Conservation (phyloP, 2,329 filamentous ascomycete species). For the Cryphonectria nitschkei region DNA sequence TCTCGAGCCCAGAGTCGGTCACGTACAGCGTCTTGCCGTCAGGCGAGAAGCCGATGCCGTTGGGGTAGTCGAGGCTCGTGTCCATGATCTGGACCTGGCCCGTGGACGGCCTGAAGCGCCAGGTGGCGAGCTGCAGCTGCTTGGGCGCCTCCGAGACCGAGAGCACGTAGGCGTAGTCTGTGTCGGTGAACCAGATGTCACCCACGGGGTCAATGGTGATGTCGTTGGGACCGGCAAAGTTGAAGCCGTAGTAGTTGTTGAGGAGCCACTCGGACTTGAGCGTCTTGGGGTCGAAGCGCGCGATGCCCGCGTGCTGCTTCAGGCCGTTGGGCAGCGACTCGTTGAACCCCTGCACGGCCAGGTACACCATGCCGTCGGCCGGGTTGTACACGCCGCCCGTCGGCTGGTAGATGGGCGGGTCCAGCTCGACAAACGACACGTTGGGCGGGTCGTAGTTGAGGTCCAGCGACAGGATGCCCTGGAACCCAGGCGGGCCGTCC, state of each 20-base stretch:
- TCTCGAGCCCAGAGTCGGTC: slow-evolving; percentile 3
- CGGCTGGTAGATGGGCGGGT: slow-evolving; percentile 4
- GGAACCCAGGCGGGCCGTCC: slow-evolving; percentile 5
- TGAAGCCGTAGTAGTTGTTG: slow-evolving; percentile 11
- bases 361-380: not conserved
- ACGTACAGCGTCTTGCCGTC: slow-evolving; percentile 9
- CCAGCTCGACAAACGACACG: slow-evolving; percentile 1
- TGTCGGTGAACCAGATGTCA: slow-evolving; percentile 7
- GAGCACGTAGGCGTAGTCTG: slow-evolving; percentile 6
- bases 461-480: not conserved
- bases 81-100: slow-evolving; percentile 9
- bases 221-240: slow-evolving; percentile 4
- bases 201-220: slow-evolving; percentile 3
- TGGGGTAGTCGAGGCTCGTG: not conserved
- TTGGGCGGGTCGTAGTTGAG: slow-evolving; percentile 3
- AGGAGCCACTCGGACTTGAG: slow-evolving; percentile 3
- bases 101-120: slow-evolving; percentile 2
- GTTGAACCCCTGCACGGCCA: not conserved
- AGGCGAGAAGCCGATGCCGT: slow-evolving; percentile 5
- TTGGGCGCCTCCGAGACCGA: not conserved
- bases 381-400: slow-evolving; percentile 7
- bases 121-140: slow-evolving; percentile 6
- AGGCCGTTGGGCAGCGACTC: slow-evolving; percentile 1
- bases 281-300: slow-evolving; percentile 2
- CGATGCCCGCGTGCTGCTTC: slow-evolving; percentile 1